Evolutionary conservation across 2,329 filamentous ascomycete genomes (phyloP).

Genomic region (Paraphoma sp.): DNA sequence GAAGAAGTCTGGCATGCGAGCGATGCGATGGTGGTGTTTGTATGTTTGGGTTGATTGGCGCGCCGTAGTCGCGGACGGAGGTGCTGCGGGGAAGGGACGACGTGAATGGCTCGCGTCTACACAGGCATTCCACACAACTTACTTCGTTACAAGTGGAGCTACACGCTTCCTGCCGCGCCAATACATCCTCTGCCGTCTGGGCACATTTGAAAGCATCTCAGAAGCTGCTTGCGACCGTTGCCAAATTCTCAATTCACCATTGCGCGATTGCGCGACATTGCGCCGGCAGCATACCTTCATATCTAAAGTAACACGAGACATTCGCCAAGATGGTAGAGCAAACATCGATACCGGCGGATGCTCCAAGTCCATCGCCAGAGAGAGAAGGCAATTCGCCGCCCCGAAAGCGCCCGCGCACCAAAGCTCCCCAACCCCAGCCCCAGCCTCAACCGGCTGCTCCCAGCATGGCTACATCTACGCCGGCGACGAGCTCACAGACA

Average conservation of each 20-base stretch:
- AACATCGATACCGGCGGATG: neutral
- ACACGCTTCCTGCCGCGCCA: constrained; percentile 6
- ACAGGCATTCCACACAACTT: neutral
- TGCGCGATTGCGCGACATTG: neutral
- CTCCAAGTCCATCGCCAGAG: constrained; percentile 11
- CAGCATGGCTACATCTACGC: neutral
- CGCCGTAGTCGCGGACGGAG: constrained; percentile 21
- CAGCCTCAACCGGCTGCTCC: neutral
- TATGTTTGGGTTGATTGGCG: constrained; percentile 18
- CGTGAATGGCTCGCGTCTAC: constrained; percentile 8
- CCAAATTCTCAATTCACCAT: neutral
- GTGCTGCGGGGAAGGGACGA: constrained; percentile 17
- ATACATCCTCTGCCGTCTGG: neutral
- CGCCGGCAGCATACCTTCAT: neutral
- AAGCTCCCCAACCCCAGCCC: constrained; percentile 38
- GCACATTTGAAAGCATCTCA: too few species aligned
- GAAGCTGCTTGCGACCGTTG: too few species aligned
- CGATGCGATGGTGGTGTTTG: constrained; percentile 12
- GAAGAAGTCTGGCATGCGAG: neutral
- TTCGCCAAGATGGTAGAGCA: neutral
- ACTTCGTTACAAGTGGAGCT: neutral
- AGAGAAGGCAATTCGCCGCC: constrained; percentile 26
- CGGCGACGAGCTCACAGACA: neutral
- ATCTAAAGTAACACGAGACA: neutral
- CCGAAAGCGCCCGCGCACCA: constrained; percentile 39